phyloP scores from a whole-genome alignment of 2,329 filamentous ascomycete species.

The Fusarium torulosum region DNA sequence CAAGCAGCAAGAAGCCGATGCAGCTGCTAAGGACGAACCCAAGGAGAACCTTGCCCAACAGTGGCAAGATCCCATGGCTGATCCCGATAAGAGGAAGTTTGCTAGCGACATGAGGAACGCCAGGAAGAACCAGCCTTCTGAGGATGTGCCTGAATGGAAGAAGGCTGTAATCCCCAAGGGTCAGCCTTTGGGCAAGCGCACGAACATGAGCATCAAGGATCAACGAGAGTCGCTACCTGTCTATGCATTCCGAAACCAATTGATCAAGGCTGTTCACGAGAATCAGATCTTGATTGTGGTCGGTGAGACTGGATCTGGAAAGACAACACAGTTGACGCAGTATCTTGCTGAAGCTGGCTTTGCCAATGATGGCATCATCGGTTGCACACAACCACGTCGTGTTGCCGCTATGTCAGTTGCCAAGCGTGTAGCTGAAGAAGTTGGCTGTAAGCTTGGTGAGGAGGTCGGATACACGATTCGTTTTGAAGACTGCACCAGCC shows the following conservation, averaged over 20 bases:
- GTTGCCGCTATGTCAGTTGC: constrained; percentile 98
- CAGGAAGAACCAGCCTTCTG: constrained; percentile 70
- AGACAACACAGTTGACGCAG: constrained; percentile 96
- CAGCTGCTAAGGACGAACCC: constrained; percentile 76
- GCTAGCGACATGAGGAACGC: constrained; percentile 84
- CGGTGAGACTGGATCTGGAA: constrained; percentile 96
- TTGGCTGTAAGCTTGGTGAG: constrained; percentile 88
- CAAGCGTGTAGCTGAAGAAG: constrained; percentile 95
- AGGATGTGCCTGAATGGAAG: constrained; percentile 93
- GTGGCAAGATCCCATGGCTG: constrained; percentile 97
- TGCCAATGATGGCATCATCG: constrained; percentile 87
- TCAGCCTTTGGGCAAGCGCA: constrained; percentile 85
- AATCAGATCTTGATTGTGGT: constrained; percentile 97
- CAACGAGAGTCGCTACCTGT: constrained; percentile 92
- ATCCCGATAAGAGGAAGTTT: constrained; percentile 86
- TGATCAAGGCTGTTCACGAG: constrained; percentile 86
- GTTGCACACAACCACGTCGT: constrained; percentile 96
- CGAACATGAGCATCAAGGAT: constrained; percentile 92
- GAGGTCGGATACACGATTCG: constrained; percentile 98
- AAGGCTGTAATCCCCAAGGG: constrained; percentile 83
- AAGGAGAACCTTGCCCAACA: constrained; percentile 88
- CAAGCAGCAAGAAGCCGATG: constrained; percentile 88
- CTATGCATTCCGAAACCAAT: constrained; percentile 85
- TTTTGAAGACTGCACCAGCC: constrained; percentile 93
- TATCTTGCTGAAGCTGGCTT: constrained; percentile 95